Evolutionary conservation across 192 early-diverging fungal species (phyloP), one percentile per base, ranked within the genome.

Genomic region (Linnemannia zychae): DNA sequence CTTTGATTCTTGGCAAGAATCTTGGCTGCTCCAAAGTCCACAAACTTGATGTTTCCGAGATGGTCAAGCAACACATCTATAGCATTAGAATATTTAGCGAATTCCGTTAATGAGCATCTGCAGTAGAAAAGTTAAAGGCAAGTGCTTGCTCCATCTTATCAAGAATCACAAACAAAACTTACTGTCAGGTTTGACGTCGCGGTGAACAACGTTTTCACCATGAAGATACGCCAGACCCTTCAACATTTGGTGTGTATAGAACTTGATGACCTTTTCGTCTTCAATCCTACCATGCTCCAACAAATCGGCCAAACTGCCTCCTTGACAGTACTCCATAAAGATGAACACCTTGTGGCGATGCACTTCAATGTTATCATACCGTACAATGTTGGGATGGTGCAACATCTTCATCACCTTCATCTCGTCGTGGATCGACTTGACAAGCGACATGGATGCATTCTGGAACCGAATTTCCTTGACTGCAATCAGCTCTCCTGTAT

Each of bases 401-500:
- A 98, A 88, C 90, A 96, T 93, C 74, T 96, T 93, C 94, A 98
- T 95, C 24, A 98, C 95, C 70, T 93, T 93, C 96, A 98, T 98
- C 84, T 98, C 97, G 47, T 96, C 96, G 76, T 93, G 94, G 65
- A 98, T 95, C 38, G 93, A 92, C 72, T 93, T 91, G 83, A 93
- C 90, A 28, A 95, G 74, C 36, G 86, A 81, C 76, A 81, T 93
- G 50, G 90, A 87, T 20, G 93, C 90, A 77, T 95, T 94, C 18
- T 93, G 94, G 88, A 97, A 96, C 34, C 94, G 90, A 72, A 98
- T 98, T 77, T 97, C 97, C 82, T 98, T 98, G 78, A 97, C 97
- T 0, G 97, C 97, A 94, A 98, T 96, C 22, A 97, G 77, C 70
- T 95, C 95, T 47, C 94, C 93, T 2, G 95, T 92, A 78, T 96